These are phyloP conservation scores for Tolypocladium album DNA, from an alignment of 2,329 filamentous ascomycete genomes.

Conservation along the genomic window DNA sequence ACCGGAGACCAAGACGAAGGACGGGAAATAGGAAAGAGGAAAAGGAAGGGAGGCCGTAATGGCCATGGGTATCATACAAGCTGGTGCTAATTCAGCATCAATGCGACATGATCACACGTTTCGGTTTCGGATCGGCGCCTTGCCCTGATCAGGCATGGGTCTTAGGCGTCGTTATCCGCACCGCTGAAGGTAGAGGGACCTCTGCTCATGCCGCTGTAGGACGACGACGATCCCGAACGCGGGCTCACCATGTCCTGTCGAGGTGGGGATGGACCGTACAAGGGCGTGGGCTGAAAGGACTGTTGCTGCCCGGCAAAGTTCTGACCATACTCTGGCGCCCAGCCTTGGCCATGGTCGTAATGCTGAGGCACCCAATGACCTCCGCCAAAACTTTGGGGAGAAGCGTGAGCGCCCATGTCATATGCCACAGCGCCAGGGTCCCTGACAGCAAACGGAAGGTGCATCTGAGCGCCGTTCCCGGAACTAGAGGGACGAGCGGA, in stretches of 20 bases:
- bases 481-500: slow-evolving; percentile 10
- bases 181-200: not conserved
- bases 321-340: slow-evolving; percentile 1
- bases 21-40: not conserved
- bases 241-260: slow-evolving; percentile 1
- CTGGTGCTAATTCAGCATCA: not conserved
- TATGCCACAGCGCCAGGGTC: not conserved
- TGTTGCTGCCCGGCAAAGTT: not conserved
- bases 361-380: not conserved
- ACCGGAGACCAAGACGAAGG: not conserved
- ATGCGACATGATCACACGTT: not conserved
- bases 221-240: not conserved
- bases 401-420: slow-evolving; percentile 2
- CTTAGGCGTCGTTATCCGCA: not conserved
- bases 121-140: not conserved
- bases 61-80: not conserved
- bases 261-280: slow-evolving; percentile 1
- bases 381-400: not conserved
- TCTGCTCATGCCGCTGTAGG: not conserved
- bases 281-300: not conserved
- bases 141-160: too few species aligned
- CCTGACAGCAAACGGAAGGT: slow-evolving; percentile 1
- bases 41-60: not conserved
- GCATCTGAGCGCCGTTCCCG: slow-evolving; percentile 3
- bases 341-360: slow-evolving; percentile 1